These are phyloP conservation scores for Powellomyces hirtus DNA, from an alignment of 192 early-diverging fungal species.

Conservation along the genomic window DNA sequence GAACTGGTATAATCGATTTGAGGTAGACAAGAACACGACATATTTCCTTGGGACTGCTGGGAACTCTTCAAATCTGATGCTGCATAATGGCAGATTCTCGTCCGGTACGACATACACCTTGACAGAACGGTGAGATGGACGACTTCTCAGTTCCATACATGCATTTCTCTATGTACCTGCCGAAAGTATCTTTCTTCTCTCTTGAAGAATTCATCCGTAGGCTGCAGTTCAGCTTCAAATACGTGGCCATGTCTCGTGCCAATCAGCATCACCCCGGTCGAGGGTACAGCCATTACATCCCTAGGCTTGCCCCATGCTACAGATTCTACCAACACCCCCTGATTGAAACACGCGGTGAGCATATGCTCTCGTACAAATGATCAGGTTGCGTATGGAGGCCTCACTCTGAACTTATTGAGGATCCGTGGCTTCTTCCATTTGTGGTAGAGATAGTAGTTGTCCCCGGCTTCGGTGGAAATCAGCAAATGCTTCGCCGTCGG, in stretches of 20 bases:
- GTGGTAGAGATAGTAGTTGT: slow-evolving; percentile 86
- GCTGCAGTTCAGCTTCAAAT: slow-evolving; percentile 87
- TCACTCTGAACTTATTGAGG: slow-evolving; percentile 77
- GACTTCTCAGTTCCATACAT: not conserved
- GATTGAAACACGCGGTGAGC: not conserved
- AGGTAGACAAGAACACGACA: slow-evolving; percentile 77
- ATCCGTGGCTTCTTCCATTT: slow-evolving; percentile 82
- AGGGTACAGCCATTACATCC: slow-evolving; percentile 47
- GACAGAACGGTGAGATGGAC: not conserved
- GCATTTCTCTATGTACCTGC: slow-evolving; percentile 54
- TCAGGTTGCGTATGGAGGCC: no score
- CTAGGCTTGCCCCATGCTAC: slow-evolving; percentile 84
- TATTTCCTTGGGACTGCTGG: slow-evolving; percentile 71
- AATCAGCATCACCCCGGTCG: slow-evolving; percentile 80
- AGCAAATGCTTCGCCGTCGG: slow-evolving; percentile 87
- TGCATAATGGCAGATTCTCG: slow-evolving; percentile 66
- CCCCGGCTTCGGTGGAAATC: slow-evolving; percentile 82
- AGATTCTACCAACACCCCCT: slow-evolving; percentile 78
- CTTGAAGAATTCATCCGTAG: slow-evolving; percentile 80
- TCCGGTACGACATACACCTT: slow-evolving; percentile 70
- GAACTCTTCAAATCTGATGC: slow-evolving; percentile 80
- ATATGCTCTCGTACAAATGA: no score
- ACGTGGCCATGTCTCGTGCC: slow-evolving; percentile 81
- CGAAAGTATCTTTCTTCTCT: slow-evolving; percentile 77
- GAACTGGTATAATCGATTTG: slow-evolving; percentile 89